phyloP scores from a whole-genome alignment of 768 basidiomycete species.

The Termitomyces titanicus region DNA sequence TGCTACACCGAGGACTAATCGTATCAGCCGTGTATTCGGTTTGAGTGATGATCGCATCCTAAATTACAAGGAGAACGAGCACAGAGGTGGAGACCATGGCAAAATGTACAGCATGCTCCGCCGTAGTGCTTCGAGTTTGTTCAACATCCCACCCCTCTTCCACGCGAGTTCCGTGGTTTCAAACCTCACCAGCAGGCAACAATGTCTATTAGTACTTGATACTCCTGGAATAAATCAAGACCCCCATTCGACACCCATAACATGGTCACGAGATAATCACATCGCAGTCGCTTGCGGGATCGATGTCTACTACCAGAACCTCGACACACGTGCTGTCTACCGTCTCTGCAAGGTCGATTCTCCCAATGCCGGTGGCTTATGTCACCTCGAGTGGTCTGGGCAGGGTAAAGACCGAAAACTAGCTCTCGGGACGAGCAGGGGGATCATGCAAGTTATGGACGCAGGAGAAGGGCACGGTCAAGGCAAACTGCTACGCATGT shows the following conservation, averaged over 20 bases:
- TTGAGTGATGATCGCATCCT: constrained; percentile 54
- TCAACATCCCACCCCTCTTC: constrained; percentile 25
- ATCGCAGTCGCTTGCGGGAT: constrained; percentile 61
- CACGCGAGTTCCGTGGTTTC: constrained; percentile 50
- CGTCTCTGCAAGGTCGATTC: constrained; percentile 42
- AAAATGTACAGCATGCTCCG: constrained; percentile 47
- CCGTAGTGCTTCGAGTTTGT: constrained; percentile 49
- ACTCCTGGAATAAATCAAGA: constrained; percentile 57
- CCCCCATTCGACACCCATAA: constrained; percentile 52
- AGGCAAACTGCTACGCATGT: constrained; percentile 34
- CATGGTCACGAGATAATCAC: constrained; percentile 56
- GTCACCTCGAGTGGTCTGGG: constrained; percentile 51
- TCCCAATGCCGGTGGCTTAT: constrained; percentile 30
- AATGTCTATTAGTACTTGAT: constrained; percentile 59
- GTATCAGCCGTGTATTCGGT: constrained; percentile 61
- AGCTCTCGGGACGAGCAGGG: constrained; percentile 49
- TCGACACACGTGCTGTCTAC: constrained; percentile 49
- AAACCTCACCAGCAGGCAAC: constrained; percentile 49
- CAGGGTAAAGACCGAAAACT: constrained; percentile 36
- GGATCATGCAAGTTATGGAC: constrained; percentile 55
- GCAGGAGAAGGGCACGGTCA: constrained; percentile 27
- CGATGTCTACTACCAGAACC: constrained; percentile 61
- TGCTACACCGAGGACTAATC: constrained; percentile 62
- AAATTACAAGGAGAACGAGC: constrained; percentile 40
- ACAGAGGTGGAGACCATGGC: constrained; percentile 26